Evolutionary conservation across 2,329 filamentous ascomycete genomes (phyloP), one percentile per base, ranked within the genome.

Genomic region (Diplodia sapinea): DNA sequence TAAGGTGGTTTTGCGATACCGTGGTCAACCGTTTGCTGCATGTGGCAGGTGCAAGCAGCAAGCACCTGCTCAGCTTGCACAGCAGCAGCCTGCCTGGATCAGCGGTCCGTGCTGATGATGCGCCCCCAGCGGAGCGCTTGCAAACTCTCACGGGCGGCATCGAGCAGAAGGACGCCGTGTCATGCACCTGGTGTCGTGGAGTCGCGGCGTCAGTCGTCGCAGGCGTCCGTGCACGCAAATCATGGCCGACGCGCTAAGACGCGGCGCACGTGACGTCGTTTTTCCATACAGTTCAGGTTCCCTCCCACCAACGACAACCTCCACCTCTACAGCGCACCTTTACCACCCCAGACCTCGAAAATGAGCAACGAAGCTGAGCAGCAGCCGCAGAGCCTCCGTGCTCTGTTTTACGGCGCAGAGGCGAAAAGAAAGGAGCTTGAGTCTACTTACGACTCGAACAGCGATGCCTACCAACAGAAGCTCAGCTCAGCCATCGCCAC

Each of bases 401-500:
- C 82, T 1, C 78, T 88, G 5, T 89, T 87, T 70, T 71, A 74
- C 33, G 78, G 81, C 3, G 88, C 87, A 33, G 88, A 89, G 71
- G 77, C 77, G 29, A 82, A 84, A 66, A 85, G 87, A 61, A 76
- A 81, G 68, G 79, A 79, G 50, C 78, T 97, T 63, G 89, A 92
- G 71, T 81, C 81, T 66, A 83, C 86, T n/a, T 85, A 84, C 72
- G 87, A 91, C 74, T 86, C 87, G 68, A 91, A 87, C 71, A 88
- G 87, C 29, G 82, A 88, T 40, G 79, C 82, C 66, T 94, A 90
- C 80, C 87, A 88, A 75, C 85, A 89, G 71, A 88, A 88, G 73
- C 85, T 97, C 72, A 82, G 83, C 69, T 80, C 84, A 49, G 87
- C 91, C 50, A 87, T 96, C 72, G 80, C 86, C 70, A 86, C 88